These are phyloP conservation scores for Serendipita indica DNA, from an alignment of 768 basidiomycete genomes.

Conservation along the genomic window DNA sequence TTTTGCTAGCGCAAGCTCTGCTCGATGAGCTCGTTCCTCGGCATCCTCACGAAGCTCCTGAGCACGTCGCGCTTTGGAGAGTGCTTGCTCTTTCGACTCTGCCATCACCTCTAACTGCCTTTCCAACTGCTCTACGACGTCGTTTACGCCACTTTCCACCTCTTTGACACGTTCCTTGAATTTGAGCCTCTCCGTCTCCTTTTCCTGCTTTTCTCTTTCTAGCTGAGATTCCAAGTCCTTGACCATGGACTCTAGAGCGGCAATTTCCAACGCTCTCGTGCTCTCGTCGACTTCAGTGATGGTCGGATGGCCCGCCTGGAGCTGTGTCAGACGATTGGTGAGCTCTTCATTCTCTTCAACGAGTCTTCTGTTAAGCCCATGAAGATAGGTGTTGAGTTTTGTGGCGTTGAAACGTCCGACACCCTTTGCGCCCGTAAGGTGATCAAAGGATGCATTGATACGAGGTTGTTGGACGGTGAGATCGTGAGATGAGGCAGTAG, in stretches of 20 bases:
- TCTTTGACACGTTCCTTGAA: slow-evolving; percentile 61
- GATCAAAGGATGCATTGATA: slow-evolving; percentile 81
- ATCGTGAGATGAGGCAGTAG: slow-evolving; percentile 79
- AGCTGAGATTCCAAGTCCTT: slow-evolving; percentile 21
- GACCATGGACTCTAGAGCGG: slow-evolving; percentile 37
- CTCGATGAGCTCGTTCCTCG: slow-evolving; percentile 23
- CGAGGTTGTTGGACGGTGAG: slow-evolving; percentile 51
- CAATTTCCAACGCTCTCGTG: slow-evolving; percentile 47
- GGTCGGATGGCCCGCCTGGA: not conserved
- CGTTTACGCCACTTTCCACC: slow-evolving; percentile 54
- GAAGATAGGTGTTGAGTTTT: slow-evolving; percentile 75
- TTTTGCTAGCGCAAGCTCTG: slow-evolving; percentile 46
- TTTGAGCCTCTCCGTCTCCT: slow-evolving; percentile 41
- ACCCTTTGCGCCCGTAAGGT: slow-evolving; percentile 48
- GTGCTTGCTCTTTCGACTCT: slow-evolving; percentile 30
- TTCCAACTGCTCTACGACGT: slow-evolving; percentile 53
- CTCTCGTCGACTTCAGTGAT: slow-evolving; percentile 33
- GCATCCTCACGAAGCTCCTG: slow-evolving; percentile 44
- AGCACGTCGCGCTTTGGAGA: slow-evolving; percentile 25
- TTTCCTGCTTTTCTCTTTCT: slow-evolving; percentile 13
- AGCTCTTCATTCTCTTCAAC: slow-evolving; percentile 74
- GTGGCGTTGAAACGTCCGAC: slow-evolving; percentile 70
- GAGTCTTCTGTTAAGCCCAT: slow-evolving; percentile 66
- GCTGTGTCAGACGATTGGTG: slow-evolving; percentile 30
- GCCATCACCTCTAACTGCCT: slow-evolving; percentile 39